Conservation (phyloP, 1,284 basidiomycete genomes). For the Boletus mariae region DNA sequence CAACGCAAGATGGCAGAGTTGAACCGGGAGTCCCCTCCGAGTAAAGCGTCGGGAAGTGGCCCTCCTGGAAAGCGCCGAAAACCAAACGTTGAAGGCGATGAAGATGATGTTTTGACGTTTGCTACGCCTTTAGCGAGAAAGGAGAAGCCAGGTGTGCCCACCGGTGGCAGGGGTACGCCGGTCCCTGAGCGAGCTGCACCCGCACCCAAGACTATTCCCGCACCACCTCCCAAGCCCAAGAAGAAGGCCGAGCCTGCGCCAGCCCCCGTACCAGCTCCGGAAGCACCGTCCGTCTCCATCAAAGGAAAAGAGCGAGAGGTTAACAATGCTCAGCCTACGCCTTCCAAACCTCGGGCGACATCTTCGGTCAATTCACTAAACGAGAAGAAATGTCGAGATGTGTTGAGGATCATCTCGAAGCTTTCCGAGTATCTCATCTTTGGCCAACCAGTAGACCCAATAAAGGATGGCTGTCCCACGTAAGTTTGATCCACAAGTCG, state of each 20-base stretch:
- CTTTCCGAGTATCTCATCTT: constrained; percentile 78
- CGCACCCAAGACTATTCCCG: constrained; percentile 28
- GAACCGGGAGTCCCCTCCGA: constrained; percentile 24
- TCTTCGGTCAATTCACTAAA: constrained; percentile 54
- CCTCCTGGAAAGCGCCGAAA: constrained; percentile 54
- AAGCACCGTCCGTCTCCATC: constrained; percentile 38
- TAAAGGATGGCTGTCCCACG: constrained; percentile 82
- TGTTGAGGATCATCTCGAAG: constrained; percentile 66
- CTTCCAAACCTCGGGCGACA: constrained; percentile 45
- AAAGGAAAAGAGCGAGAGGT: constrained; percentile 70
- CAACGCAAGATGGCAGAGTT: constrained; percentile 36
- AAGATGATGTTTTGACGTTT: constrained; percentile 53
- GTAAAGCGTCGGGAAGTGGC: constrained; percentile 38
- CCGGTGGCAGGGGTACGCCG: constrained; percentile 24
- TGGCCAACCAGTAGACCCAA: constrained; percentile 81
- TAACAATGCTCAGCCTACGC: constrained; percentile 28
- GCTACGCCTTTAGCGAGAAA: constrained; percentile 60
- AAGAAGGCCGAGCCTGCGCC: constrained; percentile 39
- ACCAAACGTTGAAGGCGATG: constrained; percentile 46
- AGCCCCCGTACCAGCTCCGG: constrained; percentile 29
- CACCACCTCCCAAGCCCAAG: constrained; percentile 35
- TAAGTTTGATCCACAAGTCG: constrained; percentile 39
- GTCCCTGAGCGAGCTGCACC: constrained; percentile 25
- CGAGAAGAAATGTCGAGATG: constrained; percentile 75
- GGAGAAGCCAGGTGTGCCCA: constrained; percentile 39